Base-by-base conservation (phyloP, 768 basidiomycete species). In the Steccherinum ochraceum region DNA sequence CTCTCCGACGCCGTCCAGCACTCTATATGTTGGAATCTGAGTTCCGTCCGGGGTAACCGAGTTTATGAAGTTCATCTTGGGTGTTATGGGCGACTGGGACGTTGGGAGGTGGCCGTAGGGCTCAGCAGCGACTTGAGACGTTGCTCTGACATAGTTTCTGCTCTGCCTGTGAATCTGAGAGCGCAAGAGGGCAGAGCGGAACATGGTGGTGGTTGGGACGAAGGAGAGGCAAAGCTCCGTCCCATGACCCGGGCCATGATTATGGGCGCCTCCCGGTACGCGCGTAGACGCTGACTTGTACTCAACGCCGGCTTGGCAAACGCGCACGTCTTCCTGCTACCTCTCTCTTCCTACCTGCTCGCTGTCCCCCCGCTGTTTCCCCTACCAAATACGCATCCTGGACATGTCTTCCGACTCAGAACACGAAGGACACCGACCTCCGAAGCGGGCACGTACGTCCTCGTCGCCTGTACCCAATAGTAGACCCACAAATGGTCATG, bases 11-110 rank as follows among this genome's bases (percentile, higher is more conserved):
- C 90, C 85, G 67, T 93, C 93, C 24, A 97, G 68, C 0, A 96
- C 77, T 46, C 93, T 77, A 68, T 84, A 95, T 3, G 92, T 89
- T 3, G 93, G 90, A 58, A 95, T 92, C 58, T 77, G 78, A 19
- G 74, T 72, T 12, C 75, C 73, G 40, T 75, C 77, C 7, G 71
- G 72, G 27, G 78, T 78, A 24, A 92, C 80, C 0, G 88, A 79
- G 66, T 91, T 91, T 73, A 92, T 85, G 72, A 91, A 93, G 46
- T 81, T 68, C 30, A 89, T 78, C 49, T 77, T 79, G 12, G 87
- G 65, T 5, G 83, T 80, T 40, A 93, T 78, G 16, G 85, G 83
- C 0, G 85, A 84, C 12, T 63, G 66, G 0, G 76, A 71, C 18
- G 67, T 66, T 2, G 76, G 75, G 16, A 79, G 59, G 40, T 67